Evolutionary conservation across 495 filamentous ascomycete genomes (phyloP), one percentile per base, ranked within the genome.

Genomic region (Trichoderma parareesei): DNA sequence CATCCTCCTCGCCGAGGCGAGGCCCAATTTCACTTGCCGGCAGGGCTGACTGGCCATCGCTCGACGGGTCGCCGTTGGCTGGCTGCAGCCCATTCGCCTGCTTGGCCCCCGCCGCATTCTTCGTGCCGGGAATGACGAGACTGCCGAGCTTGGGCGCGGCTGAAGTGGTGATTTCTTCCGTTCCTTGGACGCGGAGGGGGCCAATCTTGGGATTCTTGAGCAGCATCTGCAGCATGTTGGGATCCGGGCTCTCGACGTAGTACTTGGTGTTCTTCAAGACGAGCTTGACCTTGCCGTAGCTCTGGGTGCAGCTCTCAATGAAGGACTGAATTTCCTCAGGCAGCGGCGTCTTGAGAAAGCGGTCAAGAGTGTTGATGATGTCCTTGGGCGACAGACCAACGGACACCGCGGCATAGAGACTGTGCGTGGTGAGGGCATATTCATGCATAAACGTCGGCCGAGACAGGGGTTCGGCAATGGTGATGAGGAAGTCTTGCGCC

Each of bases 201-300:
- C 78, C 78, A 46, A 81, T 80, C n/a, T 74, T 67, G 14, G 69
- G 66, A 49, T 83, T 84, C 63, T 89, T 85, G 13, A 98, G 79
- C 14, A 98, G 82, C 69, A 79, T 87, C 75, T 96, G 92, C 57
- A 99, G 77, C 76, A 96, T 88, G 16, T 85, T 78, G 20, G 91
- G 87, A 71, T 98, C 93, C 5, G 87, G 84, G 67, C 90, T 96
- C 77, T 99, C 94, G 66, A 98, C 86, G 72, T 89, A 98, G 74
- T 94, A 97, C 65, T 87, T 87, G 67, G 93, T 98, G 70, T 97
- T 87, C 73, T 97, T 96, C 65, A 98, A 76, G 33, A 98, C 94
- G 44, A 98, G 84, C 76, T 96, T 94, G 44, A 96, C 91, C 74
- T 98, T 97, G 46, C 94, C 94, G 73, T 93, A 98, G 33, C 89